phyloP scores from a whole-genome alignment of 768 basidiomycete species.

The Myochromella boudieri region DNA sequence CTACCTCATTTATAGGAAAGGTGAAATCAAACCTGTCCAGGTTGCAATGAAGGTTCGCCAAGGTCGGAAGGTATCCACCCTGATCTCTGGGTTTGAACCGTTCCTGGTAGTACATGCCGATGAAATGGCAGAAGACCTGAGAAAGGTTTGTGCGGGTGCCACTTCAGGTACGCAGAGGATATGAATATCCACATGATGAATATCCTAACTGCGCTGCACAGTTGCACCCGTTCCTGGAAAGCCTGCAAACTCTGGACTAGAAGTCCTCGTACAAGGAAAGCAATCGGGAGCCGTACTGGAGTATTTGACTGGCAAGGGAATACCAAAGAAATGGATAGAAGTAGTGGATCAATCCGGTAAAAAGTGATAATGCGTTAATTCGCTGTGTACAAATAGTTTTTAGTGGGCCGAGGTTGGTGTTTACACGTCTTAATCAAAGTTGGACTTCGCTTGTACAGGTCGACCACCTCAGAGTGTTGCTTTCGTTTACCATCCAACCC shows the following conservation, averaged over 20 bases:
- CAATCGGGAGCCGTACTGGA: slow-evolving; percentile 68
- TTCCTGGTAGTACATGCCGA: slow-evolving; percentile 67
- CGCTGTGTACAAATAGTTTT: neutral
- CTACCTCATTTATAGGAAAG: slow-evolving; percentile 58
- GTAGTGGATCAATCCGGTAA: slow-evolving; percentile 45
- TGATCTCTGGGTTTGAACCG: slow-evolving; percentile 78
- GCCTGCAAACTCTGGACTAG: slow-evolving; percentile 45
- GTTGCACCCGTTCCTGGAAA: slow-evolving; percentile 65
- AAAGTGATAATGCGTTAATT: slow-evolving; percentile 32
- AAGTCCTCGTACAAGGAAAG: slow-evolving; percentile 86
- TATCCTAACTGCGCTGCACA: too few relatives aligned
- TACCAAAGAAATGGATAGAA: slow-evolving; percentile 84
- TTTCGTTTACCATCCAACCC: too few relatives aligned
- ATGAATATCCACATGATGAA: slow-evolving; percentile 1
- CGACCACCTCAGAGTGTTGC: too few relatives aligned
- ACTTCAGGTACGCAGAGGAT: slow-evolving; percentile 58
- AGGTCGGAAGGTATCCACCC: slow-evolving; percentile 73
- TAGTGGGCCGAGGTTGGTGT: neutral
- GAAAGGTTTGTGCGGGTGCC: slow-evolving; percentile 74
- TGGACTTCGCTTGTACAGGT: too few relatives aligned
- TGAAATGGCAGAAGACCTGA: slow-evolving; percentile 75
- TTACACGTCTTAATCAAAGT: too few relatives aligned
- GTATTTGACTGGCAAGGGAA: slow-evolving; percentile 64
- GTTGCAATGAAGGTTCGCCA: slow-evolving; percentile 74
- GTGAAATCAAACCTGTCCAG: slow-evolving; percentile 66